Conservation (phyloP, 75 land plant species). For the Sequoiadendron giganteum region DNA sequence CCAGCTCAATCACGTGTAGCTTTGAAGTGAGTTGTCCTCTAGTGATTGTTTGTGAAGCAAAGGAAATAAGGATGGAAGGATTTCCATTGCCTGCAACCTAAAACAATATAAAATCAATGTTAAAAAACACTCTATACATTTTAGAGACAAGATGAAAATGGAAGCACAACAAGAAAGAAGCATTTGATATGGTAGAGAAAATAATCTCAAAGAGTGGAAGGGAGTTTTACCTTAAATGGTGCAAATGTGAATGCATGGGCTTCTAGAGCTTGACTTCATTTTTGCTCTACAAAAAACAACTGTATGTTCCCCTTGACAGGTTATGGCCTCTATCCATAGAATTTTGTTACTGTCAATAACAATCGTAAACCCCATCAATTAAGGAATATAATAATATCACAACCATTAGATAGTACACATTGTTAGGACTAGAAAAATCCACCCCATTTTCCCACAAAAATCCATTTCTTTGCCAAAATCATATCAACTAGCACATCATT, state of each 20-base stretch:
- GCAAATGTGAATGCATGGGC: background rate
- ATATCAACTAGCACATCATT: too few species aligned
- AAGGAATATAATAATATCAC: background rate
- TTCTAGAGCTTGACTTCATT: too few species aligned
- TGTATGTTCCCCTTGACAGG: too few species aligned
- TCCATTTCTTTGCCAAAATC: too few species aligned
- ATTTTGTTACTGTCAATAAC: too few species aligned
- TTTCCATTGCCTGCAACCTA: conserved; percentile 89
- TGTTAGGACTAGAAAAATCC: too few species aligned
- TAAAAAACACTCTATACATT: background rate
- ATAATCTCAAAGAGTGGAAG: background rate
- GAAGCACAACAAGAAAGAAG: background rate
- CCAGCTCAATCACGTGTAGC: conserved; percentile 25
- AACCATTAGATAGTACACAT: too few species aligned
- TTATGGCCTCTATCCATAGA: too few species aligned
- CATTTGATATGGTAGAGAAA: background rate
- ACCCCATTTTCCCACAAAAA: too few species aligned
- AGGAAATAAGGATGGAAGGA: conserved; percentile 73
- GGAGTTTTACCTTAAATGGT: conserved; percentile 52
- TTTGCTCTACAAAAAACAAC: too few species aligned
- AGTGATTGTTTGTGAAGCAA: conserved; percentile 68
- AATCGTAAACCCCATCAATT: too few species aligned
- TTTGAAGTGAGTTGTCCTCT: conserved; percentile 86
- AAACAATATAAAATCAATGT: background rate
- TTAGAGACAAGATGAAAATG: background rate